Evolutionary conservation across 2,329 filamentous ascomycete genomes (phyloP).

Genomic region (Mycocentrospora acerina): DNA sequence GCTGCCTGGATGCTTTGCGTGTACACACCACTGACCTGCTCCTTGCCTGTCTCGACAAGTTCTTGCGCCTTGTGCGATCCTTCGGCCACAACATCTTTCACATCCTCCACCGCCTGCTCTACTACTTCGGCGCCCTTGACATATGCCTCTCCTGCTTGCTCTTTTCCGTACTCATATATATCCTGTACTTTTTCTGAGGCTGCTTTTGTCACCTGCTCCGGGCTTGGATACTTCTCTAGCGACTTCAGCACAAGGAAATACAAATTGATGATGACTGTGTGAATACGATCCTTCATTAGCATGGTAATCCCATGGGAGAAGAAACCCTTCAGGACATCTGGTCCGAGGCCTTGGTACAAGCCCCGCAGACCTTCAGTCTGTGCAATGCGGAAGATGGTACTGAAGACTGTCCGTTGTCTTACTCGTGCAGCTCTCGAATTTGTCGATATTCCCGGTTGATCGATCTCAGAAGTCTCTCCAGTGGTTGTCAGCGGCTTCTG

Average conservation of each 20-base stretch:
- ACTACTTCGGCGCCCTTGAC: slow-evolving; percentile 27
- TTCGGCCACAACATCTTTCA: slow-evolving; percentile 26
- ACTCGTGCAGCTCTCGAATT: slow-evolving; percentile 25
- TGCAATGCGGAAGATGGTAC: slow-evolving; percentile 59
- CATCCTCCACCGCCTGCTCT: slow-evolving; percentile 26
- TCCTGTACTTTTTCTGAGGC: slow-evolving; percentile 33
- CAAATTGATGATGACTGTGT: slow-evolving; percentile 68
- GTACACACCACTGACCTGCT: slow-evolving; percentile 18
- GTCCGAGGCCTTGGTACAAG: slow-evolving; percentile 74
- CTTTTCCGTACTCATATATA: slow-evolving; percentile 36
- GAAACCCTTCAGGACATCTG: slow-evolving; percentile 79
- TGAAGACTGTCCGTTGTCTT: slow-evolving; percentile 59
- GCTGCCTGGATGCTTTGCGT: slow-evolving; percentile 9
- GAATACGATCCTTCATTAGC: slow-evolving; percentile 78
- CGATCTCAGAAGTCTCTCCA: slow-evolving; percentile 30
- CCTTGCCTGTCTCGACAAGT: slow-evolving; percentile 29
- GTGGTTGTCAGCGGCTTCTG: slow-evolving; percentile 33
- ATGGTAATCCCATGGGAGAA: slow-evolving; percentile 85
- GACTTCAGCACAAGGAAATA: slow-evolving; percentile 66
- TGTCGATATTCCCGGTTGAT: slow-evolving; percentile 25
- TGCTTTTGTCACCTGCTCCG: slow-evolving; percentile 41
- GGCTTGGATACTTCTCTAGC: slow-evolving; percentile 45
- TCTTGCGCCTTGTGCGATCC: slow-evolving; percentile 29
- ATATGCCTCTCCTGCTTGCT: slow-evolving; percentile 21
- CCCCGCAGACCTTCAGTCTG: slow-evolving; percentile 66